Evolutionary conservation across 768 basidiomycete species (phyloP).

Genomic region (Krasilnikovozyma curviuscula): DNA sequence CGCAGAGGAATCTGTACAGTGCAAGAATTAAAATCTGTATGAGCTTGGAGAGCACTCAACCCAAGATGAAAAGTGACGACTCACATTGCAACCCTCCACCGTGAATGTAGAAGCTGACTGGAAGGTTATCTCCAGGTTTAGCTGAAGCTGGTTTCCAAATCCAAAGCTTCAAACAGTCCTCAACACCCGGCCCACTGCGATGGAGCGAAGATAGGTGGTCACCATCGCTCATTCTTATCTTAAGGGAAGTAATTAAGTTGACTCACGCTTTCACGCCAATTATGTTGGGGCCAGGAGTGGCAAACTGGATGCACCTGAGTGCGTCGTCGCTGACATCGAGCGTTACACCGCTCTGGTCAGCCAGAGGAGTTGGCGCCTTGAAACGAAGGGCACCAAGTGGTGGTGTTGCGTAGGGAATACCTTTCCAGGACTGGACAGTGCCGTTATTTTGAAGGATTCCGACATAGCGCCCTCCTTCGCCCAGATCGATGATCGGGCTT

Average conservation of each 20-base stretch:
- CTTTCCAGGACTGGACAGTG: conserved; percentile 8
- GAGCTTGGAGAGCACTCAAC: too few relatives aligned
- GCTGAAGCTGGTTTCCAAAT: conserved; percentile 10
- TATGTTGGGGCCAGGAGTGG: neutral
- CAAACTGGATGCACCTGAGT: conserved; percentile 9
- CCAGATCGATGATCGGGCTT: conserved; percentile 7
- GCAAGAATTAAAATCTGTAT: too few relatives aligned
- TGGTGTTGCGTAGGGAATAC: conserved; percentile 11
- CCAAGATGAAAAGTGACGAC: too few relatives aligned
- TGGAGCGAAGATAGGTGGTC: too few relatives aligned
- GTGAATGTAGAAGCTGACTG: neutral
- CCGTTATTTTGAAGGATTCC: conserved; percentile 11
- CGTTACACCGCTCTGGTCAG: neutral
- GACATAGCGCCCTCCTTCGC: neutral
- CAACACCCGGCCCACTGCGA: neutral
- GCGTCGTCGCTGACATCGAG: conserved; percentile 6
- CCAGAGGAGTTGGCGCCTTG: conserved; percentile 8
- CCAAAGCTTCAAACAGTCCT: conserved; percentile 13
- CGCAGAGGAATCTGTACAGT: neutral
- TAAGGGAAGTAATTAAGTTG: too few relatives aligned
- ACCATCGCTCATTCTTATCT: too few relatives aligned
- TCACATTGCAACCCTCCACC: conserved; percentile 10
- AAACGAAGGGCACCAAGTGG: conserved; percentile 11
- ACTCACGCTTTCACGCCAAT: conserved; percentile 10
- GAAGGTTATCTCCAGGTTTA: conserved; percentile 10